phyloP scores from a whole-genome alignment of 108 stramenopile species.

The Nannochloropsis gaditana region DNA sequence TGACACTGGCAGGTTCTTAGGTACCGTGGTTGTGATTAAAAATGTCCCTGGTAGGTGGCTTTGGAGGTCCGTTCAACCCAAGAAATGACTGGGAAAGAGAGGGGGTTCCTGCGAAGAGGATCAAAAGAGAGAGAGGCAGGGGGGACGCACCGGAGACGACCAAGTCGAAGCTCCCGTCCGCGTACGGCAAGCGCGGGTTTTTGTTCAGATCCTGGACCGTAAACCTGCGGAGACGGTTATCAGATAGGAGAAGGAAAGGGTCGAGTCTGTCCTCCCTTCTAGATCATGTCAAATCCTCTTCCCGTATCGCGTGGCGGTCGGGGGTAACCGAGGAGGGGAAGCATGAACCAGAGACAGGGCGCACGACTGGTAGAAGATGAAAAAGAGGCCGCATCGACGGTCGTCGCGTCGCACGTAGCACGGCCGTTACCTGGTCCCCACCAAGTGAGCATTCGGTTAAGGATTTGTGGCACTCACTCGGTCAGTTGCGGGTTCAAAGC shows the following conservation, averaged over 20 bases:
- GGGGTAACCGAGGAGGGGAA: not conserved
- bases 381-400: too few species aligned
- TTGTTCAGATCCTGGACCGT: not conserved
- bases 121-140: not conserved
- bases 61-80: too few species aligned
- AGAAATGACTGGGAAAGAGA: too few species aligned
- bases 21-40: too few species aligned
- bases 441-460: not conserved
- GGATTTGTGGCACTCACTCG: not conserved
- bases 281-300: too few species aligned
- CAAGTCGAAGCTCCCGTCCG: not conserved
- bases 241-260: not conserved
- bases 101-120: not conserved
- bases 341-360: not conserved
- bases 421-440: too few species aligned
- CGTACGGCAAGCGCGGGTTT: not conserved
- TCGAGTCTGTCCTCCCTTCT: too few species aligned
- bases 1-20: too few species aligned
- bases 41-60: too few species aligned
- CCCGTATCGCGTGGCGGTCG: too few species aligned
- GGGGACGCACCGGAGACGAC: not conserved
- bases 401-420: too few species aligned
- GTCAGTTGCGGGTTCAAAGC: not conserved
- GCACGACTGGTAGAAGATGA: not conserved
- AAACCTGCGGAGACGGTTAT: not conserved